phyloP scores from a whole-genome alignment of 768 basidiomycete genomes.

The Rhizopogon sp. region DNA sequence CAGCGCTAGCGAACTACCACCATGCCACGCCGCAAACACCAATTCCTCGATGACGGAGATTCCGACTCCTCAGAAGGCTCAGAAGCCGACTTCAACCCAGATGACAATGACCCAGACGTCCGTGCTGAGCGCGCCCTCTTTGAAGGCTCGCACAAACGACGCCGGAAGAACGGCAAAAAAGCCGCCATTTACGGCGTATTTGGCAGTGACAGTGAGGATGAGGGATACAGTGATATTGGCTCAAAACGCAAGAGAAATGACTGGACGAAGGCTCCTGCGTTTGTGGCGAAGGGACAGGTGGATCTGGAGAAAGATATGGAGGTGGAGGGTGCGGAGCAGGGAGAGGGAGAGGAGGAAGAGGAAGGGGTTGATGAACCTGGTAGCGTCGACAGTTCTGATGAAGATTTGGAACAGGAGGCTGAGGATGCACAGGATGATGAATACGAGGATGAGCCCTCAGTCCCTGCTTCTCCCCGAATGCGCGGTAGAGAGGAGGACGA shows the following conservation, averaged over 20 bases:
- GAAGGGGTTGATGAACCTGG: slow-evolving; percentile 22
- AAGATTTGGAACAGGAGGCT: slow-evolving; percentile 16
- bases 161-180: slow-evolving; percentile 61
- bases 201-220: slow-evolving; percentile 67
- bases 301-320: slow-evolving; percentile 37
- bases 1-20: neutral
- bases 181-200: slow-evolving; percentile 76
- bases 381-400: slow-evolving; percentile 22
- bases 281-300: slow-evolving; percentile 53
- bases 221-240: slow-evolving; percentile 29
- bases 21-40: slow-evolving; percentile 77
- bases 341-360: slow-evolving; percentile 29
- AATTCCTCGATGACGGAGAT: slow-evolving; percentile 66
- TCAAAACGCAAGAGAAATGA: slow-evolving; percentile 42
- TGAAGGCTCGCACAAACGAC: slow-evolving; percentile 74
- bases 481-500: slow-evolving; percentile 31
- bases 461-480: slow-evolving; percentile 52
- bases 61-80: slow-evolving; percentile 65
- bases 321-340: slow-evolving; percentile 33
- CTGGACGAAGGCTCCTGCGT: slow-evolving; percentile 76
- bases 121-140: slow-evolving; percentile 74
- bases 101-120: slow-evolving; percentile 52
- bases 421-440: slow-evolving; percentile 34
- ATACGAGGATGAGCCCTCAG: slow-evolving; percentile 44
- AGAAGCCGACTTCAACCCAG: slow-evolving; percentile 43